Conservation (phyloP, 2,329 filamentous ascomycete species). For the Cercospora beticola region DNA sequence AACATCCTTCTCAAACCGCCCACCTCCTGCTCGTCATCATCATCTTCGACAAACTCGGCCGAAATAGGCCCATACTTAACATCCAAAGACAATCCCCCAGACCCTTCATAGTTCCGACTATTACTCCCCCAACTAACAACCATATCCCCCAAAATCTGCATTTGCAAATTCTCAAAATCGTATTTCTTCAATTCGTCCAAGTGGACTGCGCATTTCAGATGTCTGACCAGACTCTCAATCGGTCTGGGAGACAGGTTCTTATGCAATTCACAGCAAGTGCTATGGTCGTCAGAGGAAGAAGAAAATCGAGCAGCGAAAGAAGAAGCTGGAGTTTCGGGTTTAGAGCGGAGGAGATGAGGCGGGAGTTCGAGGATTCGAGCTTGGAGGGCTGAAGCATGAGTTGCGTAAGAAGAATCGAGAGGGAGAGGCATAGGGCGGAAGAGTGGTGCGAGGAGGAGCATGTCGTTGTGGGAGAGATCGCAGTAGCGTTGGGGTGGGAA, state of each 20-base stretch:
- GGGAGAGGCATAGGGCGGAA: conserved; percentile 16
- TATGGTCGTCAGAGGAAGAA: background rate
- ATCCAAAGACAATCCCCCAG: background rate
- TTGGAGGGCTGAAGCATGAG: conserved; percentile 18
- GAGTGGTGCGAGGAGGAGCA: conserved; percentile 23
- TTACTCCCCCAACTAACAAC: conserved; percentile 21
- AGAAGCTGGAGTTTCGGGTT: background rate
- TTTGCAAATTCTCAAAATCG: conserved; percentile 5
- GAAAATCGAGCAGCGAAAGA: background rate
- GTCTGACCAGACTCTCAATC: conserved; percentile 24
- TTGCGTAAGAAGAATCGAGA: background rate
- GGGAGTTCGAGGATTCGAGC: conserved; percentile 26
- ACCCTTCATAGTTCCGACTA: background rate
- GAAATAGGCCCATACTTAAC: background rate
- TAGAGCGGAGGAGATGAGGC: conserved; percentile 21
- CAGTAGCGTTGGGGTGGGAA: conserved; percentile 23
- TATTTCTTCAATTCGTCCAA: conserved; percentile 3
- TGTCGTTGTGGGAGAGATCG: conserved; percentile 26
- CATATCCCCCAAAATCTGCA: conserved; percentile 20
- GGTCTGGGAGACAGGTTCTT: conserved; percentile 25
- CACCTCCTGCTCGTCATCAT: background rate
- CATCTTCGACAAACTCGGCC: conserved; percentile 9
- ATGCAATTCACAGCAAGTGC: conserved; percentile 27
- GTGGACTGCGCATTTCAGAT: conserved; percentile 17
- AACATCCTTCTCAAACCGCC: background rate